Base-by-base conservation (phyloP, 1,284 basidiomycete genomes). In the Trametes polyzona region DNA sequence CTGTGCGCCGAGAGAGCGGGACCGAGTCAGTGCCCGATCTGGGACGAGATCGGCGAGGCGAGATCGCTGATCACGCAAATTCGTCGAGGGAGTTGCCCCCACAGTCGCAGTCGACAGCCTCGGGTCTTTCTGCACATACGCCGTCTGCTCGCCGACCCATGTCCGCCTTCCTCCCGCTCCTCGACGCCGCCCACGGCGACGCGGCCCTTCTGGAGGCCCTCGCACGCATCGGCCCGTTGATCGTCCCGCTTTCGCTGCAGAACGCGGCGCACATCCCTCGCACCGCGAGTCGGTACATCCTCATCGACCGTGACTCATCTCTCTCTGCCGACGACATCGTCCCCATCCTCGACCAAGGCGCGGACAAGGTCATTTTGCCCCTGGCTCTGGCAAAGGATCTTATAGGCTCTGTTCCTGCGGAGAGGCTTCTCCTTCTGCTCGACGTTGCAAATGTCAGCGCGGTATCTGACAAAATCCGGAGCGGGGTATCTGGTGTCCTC, bases 291-390 rank as follows among this genome's bases (percentile, higher is more conserved):
- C 68, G 65, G 35, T 83, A 81, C 64, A 72, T 94, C 47, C 80
- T 91, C 50, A 76, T 88, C 52, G 84, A 88, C 56, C 73, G 81
- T 51, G 73, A 75, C 58, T 63, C 75, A 32, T 72, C 82, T 21
- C 67, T 78, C 42, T 76, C 80, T 62, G 48, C 81, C 12, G 83
- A 88, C 58, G 77, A 87, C 42, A 77, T 92, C 58, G 77, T 88
- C 55, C 73, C 82, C 21, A 81, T 81, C 75, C 82, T 96, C 32
- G 91, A 96, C 72, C 73, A 77, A 24, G 93, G 95, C 24, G 84
- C 87, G 1, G 81, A 87, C 65, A 94, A 92, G 69, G 78, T 93
- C 66, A 85, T 95, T 32, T 76, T 93, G 0, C 81, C 90, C 9
- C 78, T 87, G 30, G 70, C 81, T 1, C 81, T 83, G 63, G 85